Conservation (phyloP, 2,329 filamentous ascomycete species). For the Balansia obtecta region DNA sequence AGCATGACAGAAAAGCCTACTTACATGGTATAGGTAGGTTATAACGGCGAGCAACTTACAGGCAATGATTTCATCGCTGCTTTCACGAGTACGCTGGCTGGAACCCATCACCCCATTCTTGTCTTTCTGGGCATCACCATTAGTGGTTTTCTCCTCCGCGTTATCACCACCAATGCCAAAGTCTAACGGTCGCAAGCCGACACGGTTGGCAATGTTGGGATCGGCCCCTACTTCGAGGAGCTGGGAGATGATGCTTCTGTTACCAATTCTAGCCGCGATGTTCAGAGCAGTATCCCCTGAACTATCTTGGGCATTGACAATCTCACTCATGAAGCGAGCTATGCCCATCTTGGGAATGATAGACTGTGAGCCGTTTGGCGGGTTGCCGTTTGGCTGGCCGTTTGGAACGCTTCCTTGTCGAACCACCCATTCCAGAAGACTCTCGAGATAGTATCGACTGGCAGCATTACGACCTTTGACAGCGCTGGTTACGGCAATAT, state of each 20-base stretch:
- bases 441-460: constrained; percentile 92
- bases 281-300: constrained; percentile 92
- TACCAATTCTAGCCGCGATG: constrained; percentile 84
- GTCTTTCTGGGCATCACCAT: constrained; percentile 30
- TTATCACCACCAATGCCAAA: constrained; percentile 76
- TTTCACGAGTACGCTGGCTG: constrained; percentile 52
- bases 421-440: constrained; percentile 86
- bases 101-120: constrained; percentile 31
- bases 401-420: constrained; percentile 60
- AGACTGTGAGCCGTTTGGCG: constrained; percentile 27
- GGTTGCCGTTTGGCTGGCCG: constrained; percentile 30
- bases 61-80: constrained; percentile 65
- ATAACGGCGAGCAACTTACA: constrained; percentile 41
- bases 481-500: constrained; percentile 90
- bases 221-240: constrained; percentile 90
- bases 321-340: constrained; percentile 89
- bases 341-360: constrained; percentile 61
- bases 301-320: constrained; percentile 91
- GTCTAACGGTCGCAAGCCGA: constrained; percentile 79
- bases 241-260: constrained; percentile 92
- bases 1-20: background rate
- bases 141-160: constrained; percentile 29
- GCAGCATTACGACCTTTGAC: constrained; percentile 87
- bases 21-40: background rate
- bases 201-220: constrained; percentile 80